Evolutionary conservation across 2,329 filamentous ascomycete species (phyloP), one percentile per base, ranked within the genome.

Genomic region (Hymenoscyphus repandus): DNA sequence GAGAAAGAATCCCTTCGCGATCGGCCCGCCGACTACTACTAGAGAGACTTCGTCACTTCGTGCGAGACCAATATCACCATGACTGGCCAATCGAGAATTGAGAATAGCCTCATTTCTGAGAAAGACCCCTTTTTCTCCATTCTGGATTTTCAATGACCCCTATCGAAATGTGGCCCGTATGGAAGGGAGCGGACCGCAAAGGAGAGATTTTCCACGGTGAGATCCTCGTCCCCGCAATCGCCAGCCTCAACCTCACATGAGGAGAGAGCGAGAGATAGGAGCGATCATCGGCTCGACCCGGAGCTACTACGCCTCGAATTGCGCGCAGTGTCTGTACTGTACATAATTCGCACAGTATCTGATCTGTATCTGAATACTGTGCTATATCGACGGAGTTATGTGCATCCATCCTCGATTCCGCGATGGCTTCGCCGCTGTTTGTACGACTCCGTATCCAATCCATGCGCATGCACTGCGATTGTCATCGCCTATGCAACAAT

Each of bases 1-100:
- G 43, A 45, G 53, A 54, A 46, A 7, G 39, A n/a, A 46, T 50
- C 52, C 50, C 49, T 22, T 20, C n/a, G n/a, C 7, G 12, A 9
- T 17, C 45, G 45, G 45, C 34, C 45, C 45, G 34, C 37, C 45
- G 22, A 27, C 22, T 27, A 7, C 7, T 7, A 20, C 18, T 18
- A 22, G 33, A 39, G 45, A 27, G 43, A 32, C 18, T 34, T 45
- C 18, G 41, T n/a, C n/a, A n/a, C n/a, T n/a, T n/a, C 30, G 22
- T 13, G 12, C 30, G 27, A 17, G 45, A 47, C 39, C 22, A 9
- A 39, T 45, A n/a, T 37, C 33, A 13, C 20, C n/a, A 12, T 15
- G 13, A 13, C 37, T 22, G 45, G 36, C 45, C 36, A 41, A 47
- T 47, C 33, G 45, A 17, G 45, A 18, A 31, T 13, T 40, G 13